Evolutionary conservation across 768 basidiomycete genomes (phyloP), one percentile per base, ranked within the genome.

Genomic region (Auriscalpium vulgare): DNA sequence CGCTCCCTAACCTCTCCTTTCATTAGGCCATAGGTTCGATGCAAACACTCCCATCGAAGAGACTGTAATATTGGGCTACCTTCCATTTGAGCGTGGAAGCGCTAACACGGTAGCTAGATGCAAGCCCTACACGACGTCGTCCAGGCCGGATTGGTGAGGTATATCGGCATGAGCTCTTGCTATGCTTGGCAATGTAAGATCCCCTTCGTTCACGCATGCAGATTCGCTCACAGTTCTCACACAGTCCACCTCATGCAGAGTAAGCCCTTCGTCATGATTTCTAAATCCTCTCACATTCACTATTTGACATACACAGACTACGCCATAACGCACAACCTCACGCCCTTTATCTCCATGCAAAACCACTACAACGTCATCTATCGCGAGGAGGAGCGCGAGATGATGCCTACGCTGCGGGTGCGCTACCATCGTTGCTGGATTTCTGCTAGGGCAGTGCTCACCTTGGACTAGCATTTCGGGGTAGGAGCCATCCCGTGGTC

Each of bases 361-460:
- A 78, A 78, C 62, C 71, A 72, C 54, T 72, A 78, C 60, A 70
- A 62, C 55, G 67, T 74, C n/a, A 53, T 73, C 38, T 78, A 78
- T 59, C 68, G 77, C 53, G 77, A 78, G 62, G 76, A 78, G 59
- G 75, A 72, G 62, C 69, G 72, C 34, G 70, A 71, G 61, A 71
- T 72, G 70, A 71, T 75, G 56, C 76, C 77, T 0, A 65, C 64
- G 11, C 60, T 70, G 10, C 68, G 69, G 61, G 67, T 66, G 17
- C 17, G 16, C 16, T 53, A 17, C 13, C 2, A 14, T 11, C 29
- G 11, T 49, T 2, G 7, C 36, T 47, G 37, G 11, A 14, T 47
- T 3, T 3, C 54, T 23, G 46, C 21, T 17, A 29, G 2, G 21
- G 21, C 21, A 21, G 21, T 38, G 13, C 37, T 19, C 21, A 17